Conservation (phyloP, 805 yeast genomes). For the Cyberlindnera mrakii region DNA sequence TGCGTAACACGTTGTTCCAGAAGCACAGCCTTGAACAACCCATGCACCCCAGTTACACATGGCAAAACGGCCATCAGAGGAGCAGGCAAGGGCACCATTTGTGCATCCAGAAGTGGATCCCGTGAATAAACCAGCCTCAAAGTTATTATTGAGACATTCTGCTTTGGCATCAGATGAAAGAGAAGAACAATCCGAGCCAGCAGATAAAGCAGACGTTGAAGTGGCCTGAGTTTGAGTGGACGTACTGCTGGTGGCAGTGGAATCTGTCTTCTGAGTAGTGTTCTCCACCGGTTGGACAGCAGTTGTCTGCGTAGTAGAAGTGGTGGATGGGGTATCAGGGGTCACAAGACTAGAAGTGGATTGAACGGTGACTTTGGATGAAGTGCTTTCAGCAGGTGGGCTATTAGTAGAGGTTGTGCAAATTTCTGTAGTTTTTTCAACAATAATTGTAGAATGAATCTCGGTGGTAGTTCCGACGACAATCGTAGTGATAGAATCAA, state of each 20-base stretch:
- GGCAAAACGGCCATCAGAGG: conserved; percentile 44
- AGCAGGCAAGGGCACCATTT: conserved; percentile 49
- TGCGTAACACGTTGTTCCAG: conserved; percentile 59
- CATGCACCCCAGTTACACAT: conserved; percentile 52
- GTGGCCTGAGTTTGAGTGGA: conserved; percentile 1
- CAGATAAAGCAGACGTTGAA: conserved; percentile 1
- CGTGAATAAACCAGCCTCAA: conserved; percentile 34
- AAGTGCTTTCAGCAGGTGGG: too few relatives aligned
- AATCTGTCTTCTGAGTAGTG: too few relatives aligned
- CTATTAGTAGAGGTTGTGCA: too few relatives aligned
- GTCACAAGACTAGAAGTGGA: not conserved
- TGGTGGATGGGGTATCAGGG: not conserved
- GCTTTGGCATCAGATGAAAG: conserved; percentile 36
- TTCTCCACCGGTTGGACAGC: too few relatives aligned
- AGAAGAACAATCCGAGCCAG: conserved; percentile 26
- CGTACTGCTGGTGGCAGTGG: not conserved
- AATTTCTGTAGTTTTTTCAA: too few relatives aligned
- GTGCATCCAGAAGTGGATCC: conserved; percentile 38
- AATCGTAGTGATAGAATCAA: not conserved
- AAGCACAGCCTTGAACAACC: conserved; percentile 53
- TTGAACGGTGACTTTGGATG: too few relatives aligned
- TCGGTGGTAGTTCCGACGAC: not conserved
- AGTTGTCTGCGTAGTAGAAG: not conserved
- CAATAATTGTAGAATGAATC: too few relatives aligned
- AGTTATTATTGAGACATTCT: conserved; percentile 38